A percentile compares a stretch with the other conserved stretches of the same genome.
Evolutionary conservation across 1,284 basidiomycete genomes (phyloP).

Genomic region (Sanghuangporus baumii): DNA sequence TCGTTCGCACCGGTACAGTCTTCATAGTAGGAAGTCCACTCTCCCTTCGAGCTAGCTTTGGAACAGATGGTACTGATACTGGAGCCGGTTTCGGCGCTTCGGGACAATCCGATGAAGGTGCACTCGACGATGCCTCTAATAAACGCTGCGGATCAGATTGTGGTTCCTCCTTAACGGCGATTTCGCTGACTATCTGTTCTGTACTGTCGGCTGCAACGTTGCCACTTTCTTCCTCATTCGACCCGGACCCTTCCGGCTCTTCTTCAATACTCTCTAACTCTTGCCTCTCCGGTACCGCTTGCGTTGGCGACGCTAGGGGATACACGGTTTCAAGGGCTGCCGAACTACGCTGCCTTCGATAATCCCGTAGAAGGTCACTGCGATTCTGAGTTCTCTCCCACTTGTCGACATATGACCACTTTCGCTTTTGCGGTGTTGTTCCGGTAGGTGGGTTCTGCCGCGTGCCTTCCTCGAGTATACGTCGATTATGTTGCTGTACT

Average conservation of each 20-base stretch:
- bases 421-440: slow-evolving; percentile 64
- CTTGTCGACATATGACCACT: slow-evolving; percentile 57
- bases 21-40: slow-evolving; percentile 6
- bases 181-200: too few species aligned
- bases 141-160: slow-evolving; percentile 1
- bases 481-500: slow-evolving; percentile 44
- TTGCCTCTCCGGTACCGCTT: neutral
- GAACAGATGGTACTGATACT: neutral
- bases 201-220: neutral
- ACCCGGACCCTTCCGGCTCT: neutral
- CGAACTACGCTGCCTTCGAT: neutral
- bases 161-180: neutral
- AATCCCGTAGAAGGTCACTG: slow-evolving; percentile 27
- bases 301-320: neutral
- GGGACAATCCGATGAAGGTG: slow-evolving; percentile 1
- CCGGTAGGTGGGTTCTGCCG: slow-evolving; percentile 62
- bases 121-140: neutral
- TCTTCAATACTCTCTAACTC: slow-evolving; percentile 4
- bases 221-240: neutral
- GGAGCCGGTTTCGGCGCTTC: neutral
- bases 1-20: neutral
- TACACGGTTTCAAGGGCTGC: neutral
- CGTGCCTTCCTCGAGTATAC: slow-evolving; percentile 53
- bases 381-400: slow-evolving; percentile 66
- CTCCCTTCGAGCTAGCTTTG: neutral